These are phyloP conservation scores for Fusarium haematococcum DNA, from an alignment of 2,329 filamentous ascomycete species.

Conservation along the genomic window DNA sequence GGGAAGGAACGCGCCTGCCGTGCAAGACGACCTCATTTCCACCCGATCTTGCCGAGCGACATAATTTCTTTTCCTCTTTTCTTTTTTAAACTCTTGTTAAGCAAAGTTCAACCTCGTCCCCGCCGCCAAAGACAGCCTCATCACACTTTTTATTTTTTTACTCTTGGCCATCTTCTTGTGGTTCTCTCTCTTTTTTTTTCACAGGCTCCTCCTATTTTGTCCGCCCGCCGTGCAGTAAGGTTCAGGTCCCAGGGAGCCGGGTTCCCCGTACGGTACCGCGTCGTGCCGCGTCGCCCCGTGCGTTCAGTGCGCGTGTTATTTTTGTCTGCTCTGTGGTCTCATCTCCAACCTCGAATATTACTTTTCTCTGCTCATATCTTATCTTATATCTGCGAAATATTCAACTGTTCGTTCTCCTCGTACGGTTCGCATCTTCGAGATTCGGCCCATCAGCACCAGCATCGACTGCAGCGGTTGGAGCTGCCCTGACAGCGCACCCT, in stretches of 20 bases:
- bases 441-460: not conserved
- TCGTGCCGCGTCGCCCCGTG: conserved; percentile 28
- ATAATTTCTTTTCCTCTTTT: conserved; percentile 24
- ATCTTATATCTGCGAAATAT: not conserved
- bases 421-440: not conserved
- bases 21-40: conserved; percentile 30
- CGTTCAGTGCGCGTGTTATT: conserved; percentile 25
- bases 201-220: not conserved
- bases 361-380: conserved; percentile 1
- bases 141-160: not conserved
- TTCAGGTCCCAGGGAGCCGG: conserved; percentile 11
- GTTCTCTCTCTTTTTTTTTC: not conserved
- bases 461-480: conserved; percentile 25
- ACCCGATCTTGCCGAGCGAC: conserved; percentile 23
- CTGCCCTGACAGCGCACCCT: conserved; percentile 18
- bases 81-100: conserved; percentile 7
- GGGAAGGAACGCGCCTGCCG: conserved; percentile 18
- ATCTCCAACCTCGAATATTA: not conserved
- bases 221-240: not conserved
- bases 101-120: conserved; percentile 25
- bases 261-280: conserved; percentile 22
- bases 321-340: conserved; percentile 3
- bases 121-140: conserved; percentile 22
- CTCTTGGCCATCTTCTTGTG: not conserved
- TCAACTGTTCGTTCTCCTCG: not conserved